Base-by-base conservation (phyloP, 257 asterid species). In the Solanum chiquidenum region DNA sequence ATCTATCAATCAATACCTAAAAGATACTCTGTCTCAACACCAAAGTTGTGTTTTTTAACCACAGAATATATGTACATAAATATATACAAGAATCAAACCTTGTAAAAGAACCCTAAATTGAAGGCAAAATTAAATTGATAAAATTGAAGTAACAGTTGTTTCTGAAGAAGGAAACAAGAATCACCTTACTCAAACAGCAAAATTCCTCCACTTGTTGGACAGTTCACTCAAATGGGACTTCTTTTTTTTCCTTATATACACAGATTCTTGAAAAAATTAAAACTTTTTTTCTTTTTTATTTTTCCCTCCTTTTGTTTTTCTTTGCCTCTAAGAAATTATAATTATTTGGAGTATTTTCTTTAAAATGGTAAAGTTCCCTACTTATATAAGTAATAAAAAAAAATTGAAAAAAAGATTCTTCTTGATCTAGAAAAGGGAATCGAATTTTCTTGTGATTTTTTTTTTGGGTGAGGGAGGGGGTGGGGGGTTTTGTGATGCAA, bases 131-230 rank as follows among this genome's bases (percentile, higher is more conserved):
- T 91, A 86, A 93, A 89, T 87, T 89, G 87, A 79, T 46, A 31
- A 68, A 90, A 91, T 83, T 90, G 91, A 86, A 87, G 88, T 89
- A 92, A 92, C 92, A 84, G 88, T 34, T 87, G 89, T 74, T 77
- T 58, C 35, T 87, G 88, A 52, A 87, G 18, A 87, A 83, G 92
- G 92, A 92, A 88, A 83, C 87, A 88, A 69, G 88, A 64, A 84
- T 77, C 60, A 83, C 31, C 69, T 49, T 38, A 34, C 12, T 37
- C 64, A 55, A 46, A 80, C 85, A 29, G 42, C 64, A 80, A 46
- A 68, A 18, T 27, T 4, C 42, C 35, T 79, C 84, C 20, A 76
- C 83, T 76, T 76, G 83, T 31, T 38, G 8, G 37, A 20, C 49
- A 35, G 52, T 74, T 21, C 9, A 74, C 31, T 35, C 29, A 25